Evolutionary conservation across 2,329 filamentous ascomycete genomes (phyloP), one percentile per base, ranked within the genome.

Genomic region (Penicillium sp.): DNA sequence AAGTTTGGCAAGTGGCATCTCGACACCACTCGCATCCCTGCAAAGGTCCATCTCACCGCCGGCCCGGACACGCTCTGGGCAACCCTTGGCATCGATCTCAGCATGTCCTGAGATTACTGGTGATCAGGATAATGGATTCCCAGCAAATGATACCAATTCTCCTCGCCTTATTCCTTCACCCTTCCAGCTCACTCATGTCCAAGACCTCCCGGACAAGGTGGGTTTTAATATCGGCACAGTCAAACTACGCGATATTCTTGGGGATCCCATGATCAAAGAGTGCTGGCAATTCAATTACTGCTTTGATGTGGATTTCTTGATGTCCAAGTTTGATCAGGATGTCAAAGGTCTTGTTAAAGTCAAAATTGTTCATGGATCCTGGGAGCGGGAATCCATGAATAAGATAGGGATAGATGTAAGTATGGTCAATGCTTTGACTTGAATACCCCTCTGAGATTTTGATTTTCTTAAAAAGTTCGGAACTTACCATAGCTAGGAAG

Each of bases 221-320:
- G 69, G 71, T 0, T 77, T 82, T 59, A 95, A 96, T 75, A 75
- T 79, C 25, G 89, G 89, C 70, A 80, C 90, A 0, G 74, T 93
- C 33, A 81, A 80, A 1, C 77, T 95, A 10, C 75, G 77, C 4
- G 88, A 91, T 57, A 80, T 96, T 6, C 80, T 96, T 1, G 85
- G 89, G 0, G 86, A 92, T 69, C 89, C 90, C 0, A 78, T 92
- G 60, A 90, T 95, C 54, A 82, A 83, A 39, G 81, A 84, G 70
- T 82, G 80, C 55, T 85, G 82, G 82, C 77, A 83, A 45, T 85
- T 85, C 65, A 84, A 85, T 58, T 84, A 80, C 62, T 71, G 82
- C 9, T 80, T 82, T 64, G 78, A 84, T 67, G 68, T 88, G 25
- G 81, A 86, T 55, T 88, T 85, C 68, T 66, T 88, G 0, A 85